Percentiles rank a stretch among this genome's conserved stretches.
These are phyloP conservation scores for Dryas integrifolia DNA, from an alignment of 331 rosid species.

Conservation along the genomic window DNA sequence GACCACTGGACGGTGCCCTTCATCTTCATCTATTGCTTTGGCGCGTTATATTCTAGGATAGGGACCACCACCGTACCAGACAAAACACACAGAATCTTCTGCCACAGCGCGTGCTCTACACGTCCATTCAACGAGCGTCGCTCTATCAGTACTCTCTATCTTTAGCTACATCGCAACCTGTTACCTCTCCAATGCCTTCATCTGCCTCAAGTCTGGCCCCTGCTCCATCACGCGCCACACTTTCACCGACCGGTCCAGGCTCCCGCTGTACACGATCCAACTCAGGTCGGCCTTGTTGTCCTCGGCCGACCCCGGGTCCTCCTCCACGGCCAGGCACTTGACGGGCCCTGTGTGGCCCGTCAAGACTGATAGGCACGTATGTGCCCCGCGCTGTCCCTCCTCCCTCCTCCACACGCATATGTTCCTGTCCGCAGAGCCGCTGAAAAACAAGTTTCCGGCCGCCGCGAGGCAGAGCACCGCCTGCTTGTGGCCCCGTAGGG, in stretches of 20 bases:
- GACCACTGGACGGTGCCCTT: background rate
- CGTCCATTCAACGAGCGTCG: background rate
- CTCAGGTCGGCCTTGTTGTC: slow-evolving; percentile 9
- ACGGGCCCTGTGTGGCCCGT: slow-evolving; percentile 87
- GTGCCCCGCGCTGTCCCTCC: slow-evolving; percentile 39
- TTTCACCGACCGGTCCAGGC: slow-evolving; percentile 77
- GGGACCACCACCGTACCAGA: background rate
- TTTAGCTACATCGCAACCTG: too few relatives aligned
- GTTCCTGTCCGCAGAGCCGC: slow-evolving; percentile 82
- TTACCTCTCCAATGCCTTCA: slow-evolving; percentile 9
- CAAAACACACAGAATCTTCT: too few relatives aligned
- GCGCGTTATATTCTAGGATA: too few relatives aligned
- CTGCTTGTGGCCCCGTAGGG: slow-evolving; percentile 64
- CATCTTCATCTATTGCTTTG: background rate
- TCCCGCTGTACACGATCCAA: slow-evolving; percentile 85
- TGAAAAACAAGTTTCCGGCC: slow-evolving; percentile 62
- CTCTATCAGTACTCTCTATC: background rate
- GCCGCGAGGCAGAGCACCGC: slow-evolving; percentile 74
- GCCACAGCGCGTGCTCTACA: background rate
- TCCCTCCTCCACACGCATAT: slow-evolving; percentile 82
- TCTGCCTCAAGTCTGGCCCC: slow-evolving; percentile 37
- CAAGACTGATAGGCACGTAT: slow-evolving; percentile 61
- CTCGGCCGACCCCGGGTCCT: slow-evolving; percentile 18
- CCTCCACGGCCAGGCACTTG: slow-evolving; percentile 67
- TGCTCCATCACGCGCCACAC: slow-evolving; percentile 84